phyloP scores from a whole-genome alignment of 306 rosid species.

The Prosopis cineraria region DNA sequence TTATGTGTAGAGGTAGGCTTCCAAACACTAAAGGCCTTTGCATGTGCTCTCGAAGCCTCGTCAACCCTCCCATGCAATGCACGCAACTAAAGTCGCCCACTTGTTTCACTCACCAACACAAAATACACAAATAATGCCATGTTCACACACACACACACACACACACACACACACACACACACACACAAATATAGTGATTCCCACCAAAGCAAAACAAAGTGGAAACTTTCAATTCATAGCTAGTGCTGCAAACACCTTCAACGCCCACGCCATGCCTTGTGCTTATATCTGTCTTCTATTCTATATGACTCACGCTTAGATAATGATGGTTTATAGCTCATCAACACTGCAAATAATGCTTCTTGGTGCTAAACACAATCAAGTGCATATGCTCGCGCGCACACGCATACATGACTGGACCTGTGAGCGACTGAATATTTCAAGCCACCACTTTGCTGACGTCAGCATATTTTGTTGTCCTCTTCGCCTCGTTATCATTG shows the following conservation, averaged over 20 bases:
- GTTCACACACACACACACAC: no score
- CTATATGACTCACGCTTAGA: background rate
- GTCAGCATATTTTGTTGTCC: background rate
- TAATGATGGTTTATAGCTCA: background rate
- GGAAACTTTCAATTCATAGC: background rate
- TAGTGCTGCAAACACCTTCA: background rate
- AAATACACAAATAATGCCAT: no score
- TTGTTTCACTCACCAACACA: no score
- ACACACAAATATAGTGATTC: background rate
- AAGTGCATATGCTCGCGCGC: background rate
- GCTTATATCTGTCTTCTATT: background rate
- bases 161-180: no score
- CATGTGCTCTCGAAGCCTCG: conserved; percentile 48
- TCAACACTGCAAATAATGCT: background rate
- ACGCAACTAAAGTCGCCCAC: background rate
- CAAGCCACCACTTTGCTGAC: background rate
- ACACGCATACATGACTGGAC: background rate
- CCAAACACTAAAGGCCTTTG: no score
- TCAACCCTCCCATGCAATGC: conserved; percentile 39
- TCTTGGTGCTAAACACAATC: background rate
- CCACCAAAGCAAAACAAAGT: background rate
- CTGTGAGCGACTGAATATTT: background rate
- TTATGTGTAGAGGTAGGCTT: no score
- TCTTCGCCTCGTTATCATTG: background rate
- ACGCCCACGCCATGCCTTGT: background rate